A percentile compares a stretch with the other conserved stretches of the same genome.
phyloP scores from a whole-genome alignment of 73 alveolate genomes.

The Blepharisma japonicum region DNA sequence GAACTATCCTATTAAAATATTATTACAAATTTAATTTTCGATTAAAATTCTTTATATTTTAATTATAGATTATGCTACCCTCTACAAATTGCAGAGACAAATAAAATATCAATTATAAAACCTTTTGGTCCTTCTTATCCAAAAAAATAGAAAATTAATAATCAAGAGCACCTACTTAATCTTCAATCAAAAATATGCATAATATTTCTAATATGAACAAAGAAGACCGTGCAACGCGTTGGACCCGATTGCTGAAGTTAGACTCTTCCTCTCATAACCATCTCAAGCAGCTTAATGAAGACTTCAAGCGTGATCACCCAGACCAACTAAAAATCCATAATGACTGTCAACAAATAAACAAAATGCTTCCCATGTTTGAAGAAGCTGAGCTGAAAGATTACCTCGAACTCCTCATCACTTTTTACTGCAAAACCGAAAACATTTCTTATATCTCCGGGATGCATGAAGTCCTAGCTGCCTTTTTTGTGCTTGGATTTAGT shows the following conservation, averaged over 20 bases:
- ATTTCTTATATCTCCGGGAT: constrained; percentile 29
- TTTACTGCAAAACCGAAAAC: constrained; percentile 24
- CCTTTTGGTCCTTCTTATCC: no score
- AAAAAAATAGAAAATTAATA: no score
- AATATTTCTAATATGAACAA: neutral
- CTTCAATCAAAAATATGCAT: no score
- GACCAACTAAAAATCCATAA: constrained; percentile 24
- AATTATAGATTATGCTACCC: no score
- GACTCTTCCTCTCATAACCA: neutral
- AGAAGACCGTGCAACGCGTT: constrained; percentile 20
- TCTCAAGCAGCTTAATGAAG: neutral
- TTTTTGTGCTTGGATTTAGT: constrained; percentile 25
- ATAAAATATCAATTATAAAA: no score
- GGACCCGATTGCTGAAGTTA: neutral
- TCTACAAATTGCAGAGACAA: no score
- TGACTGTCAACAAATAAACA: constrained; percentile 26
- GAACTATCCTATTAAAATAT: no score
- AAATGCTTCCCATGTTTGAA: constrained; percentile 14
- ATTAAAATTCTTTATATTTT: no score
- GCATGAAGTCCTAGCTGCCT: constrained; percentile 33
- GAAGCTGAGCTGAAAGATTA: constrained; percentile 4
- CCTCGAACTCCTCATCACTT: constrained; percentile 28
- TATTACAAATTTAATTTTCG: no score
- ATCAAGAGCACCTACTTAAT: no score
- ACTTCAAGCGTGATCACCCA: constrained; percentile 20